Evolutionary conservation across 2,329 filamentous ascomycete species (phyloP), one percentile per base, ranked within the genome.

Genomic region (Chrysoporthe deuterocubensis): DNA sequence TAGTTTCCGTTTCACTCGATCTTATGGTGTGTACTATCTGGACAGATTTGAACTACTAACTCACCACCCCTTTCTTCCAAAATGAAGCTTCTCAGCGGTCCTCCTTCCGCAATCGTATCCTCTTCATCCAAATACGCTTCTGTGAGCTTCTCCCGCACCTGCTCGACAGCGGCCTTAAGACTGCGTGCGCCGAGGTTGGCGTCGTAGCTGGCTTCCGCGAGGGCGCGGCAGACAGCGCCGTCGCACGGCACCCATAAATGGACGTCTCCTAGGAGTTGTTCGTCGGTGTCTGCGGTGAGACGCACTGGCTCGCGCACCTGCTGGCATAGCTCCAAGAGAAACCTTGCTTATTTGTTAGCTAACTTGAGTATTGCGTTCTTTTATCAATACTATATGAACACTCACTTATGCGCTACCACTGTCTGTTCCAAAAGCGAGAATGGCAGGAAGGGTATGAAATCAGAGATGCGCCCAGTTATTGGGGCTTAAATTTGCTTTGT

Each of bases 361-460:
- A 42, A 42, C 40, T 42, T 42, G 40, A 42, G 40, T 42, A 42
- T 42, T 42, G 40, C 11, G 40, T 42, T 42, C 40, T 11, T 11
- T 11, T 11, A 11, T 42, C 40, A 11, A 42, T 11, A 42, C 40
- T 42, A 63, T 73, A 78, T 11, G 40, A 42, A 11, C 40, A 42
- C 40, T 42, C 6, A 42, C 70, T 80, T 81, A 71, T 84, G 81
- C 0, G 76, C 79, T 1, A 83, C 74, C 0, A 83, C 78, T 1
- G 78, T 78, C 67, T 79, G 76, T 70, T 84, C 81, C 1, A 65
- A 68, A 1, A 68, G 66, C 1, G 76, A 77, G 71, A 83, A 83
- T 1, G 78, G 79, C 21, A 82, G 72, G 72, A 83, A 83, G 0
- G 81, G 81, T 9, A 83, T 70, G 59, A 83, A 76, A 7, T 72